Evolutionary conservation across 495 filamentous ascomycete species (phyloP).

Genomic region (Geoglossum glabrum): DNA sequence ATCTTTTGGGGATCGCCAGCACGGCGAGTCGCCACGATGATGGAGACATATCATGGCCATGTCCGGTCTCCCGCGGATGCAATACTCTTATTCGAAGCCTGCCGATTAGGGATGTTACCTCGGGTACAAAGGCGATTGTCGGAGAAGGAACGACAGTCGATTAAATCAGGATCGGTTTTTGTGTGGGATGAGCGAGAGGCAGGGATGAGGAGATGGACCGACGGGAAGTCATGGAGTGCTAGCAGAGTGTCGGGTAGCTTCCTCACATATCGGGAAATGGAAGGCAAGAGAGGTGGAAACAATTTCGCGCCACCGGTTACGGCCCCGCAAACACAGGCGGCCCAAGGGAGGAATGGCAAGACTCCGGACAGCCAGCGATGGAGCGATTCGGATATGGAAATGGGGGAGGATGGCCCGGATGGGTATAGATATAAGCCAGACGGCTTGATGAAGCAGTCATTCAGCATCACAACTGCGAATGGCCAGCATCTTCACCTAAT

Average conservation of each 20-base stretch:
- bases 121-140: constrained; percentile 84
- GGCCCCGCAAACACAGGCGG: constrained; percentile 17
- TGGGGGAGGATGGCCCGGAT: constrained; percentile 73
- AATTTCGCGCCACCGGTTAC: constrained; percentile 33
- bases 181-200: constrained; percentile 98
- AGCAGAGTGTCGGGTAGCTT: constrained; percentile 96
- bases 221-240: constrained; percentile 97
- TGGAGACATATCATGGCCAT: constrained; percentile 92
- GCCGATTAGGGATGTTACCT: constrained; percentile 70
- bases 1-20: not conserved
- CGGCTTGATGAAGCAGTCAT: constrained; percentile 96
- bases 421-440: constrained; percentile 96
- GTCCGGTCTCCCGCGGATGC: constrained; percentile 86
- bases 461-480: constrained; percentile 84
- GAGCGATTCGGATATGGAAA: constrained; percentile 58
- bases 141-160: constrained; percentile 89
- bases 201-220: constrained; percentile 95
- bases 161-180: constrained; percentile 89
- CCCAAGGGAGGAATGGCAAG: constrained; percentile 35
- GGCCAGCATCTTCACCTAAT: constrained; percentile 91
- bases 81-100: constrained; percentile 94
- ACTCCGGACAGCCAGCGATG: constrained; percentile 60
- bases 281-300: constrained; percentile 69
- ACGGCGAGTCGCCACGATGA: constrained; percentile 18
- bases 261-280: constrained; percentile 94